Evolutionary conservation across 192 early-diverging fungal genomes (phyloP).

Genomic region (Rhizophlyctis rosea): DNA sequence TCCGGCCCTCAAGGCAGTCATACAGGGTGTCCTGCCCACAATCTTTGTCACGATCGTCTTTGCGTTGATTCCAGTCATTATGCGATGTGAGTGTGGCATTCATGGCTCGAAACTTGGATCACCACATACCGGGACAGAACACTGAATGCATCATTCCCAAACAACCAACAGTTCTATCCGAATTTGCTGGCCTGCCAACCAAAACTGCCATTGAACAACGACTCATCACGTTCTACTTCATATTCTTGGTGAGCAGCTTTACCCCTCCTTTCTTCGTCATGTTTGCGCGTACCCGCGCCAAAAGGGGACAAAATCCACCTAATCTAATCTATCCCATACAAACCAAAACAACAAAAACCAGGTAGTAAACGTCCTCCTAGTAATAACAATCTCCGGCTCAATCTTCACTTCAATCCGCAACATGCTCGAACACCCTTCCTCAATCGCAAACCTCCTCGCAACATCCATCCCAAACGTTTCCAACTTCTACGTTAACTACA

Average conservation of each 20-base stretch:
- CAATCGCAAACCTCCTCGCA: conserved; percentile 48
- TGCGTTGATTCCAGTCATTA: conserved; percentile 59
- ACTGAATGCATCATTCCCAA: too few relatives aligned
- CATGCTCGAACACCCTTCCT: conserved; percentile 52
- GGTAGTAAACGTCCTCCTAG: conserved; percentile 75
- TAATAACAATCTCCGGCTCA: conserved; percentile 71
- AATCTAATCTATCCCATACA: too few relatives aligned
- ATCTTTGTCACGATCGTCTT: conserved; percentile 65
- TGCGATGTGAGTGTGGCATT: conserved; percentile 58
- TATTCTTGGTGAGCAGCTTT: too few relatives aligned
- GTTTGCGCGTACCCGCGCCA: too few relatives aligned
- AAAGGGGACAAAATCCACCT: too few relatives aligned
- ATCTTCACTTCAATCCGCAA: conserved; percentile 47
- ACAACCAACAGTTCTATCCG: conserved; percentile 46
- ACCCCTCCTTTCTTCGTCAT: too few relatives aligned
- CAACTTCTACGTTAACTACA: conserved; percentile 82
- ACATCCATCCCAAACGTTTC: conserved; percentile 68
- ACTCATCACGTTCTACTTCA: conserved; percentile 69
- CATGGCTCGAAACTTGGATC: too few relatives aligned
- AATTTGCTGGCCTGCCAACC: conserved; percentile 59
- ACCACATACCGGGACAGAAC: too few relatives aligned
- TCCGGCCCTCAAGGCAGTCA: conserved; percentile 42
- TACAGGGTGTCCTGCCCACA: conserved; percentile 75
- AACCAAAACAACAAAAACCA: too few relatives aligned
- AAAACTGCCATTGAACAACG: conserved; percentile 57